A percentile compares a stretch with the other conserved stretches of the same genome.
These are phyloP conservation scores for Malania oleifera DNA, from an alignment of 164 flowering plant species.

Conservation along the genomic window DNA sequence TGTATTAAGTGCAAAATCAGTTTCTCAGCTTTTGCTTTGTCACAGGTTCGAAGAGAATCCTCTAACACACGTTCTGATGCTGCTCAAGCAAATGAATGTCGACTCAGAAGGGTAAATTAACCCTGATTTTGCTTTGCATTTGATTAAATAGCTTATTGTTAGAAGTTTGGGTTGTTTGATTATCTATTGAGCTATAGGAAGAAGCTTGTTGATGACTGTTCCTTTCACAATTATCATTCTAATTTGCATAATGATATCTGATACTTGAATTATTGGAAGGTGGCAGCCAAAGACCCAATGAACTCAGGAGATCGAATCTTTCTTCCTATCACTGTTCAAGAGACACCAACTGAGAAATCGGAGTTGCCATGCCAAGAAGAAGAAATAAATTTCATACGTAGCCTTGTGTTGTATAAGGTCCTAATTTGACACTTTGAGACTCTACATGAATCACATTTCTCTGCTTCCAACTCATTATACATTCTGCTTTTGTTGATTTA, in stretches of 20 bases:
- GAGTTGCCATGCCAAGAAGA: slow-evolving; percentile 40
- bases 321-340: slow-evolving; percentile 64
- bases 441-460: not conserved
- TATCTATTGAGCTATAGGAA: no score
- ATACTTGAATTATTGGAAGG: slow-evolving; percentile 34
- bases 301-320: slow-evolving; percentile 62
- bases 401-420: slow-evolving; percentile 84
- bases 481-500: slow-evolving; percentile 21
- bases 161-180: not conserved
- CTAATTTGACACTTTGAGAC: slow-evolving; percentile 9
- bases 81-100: slow-evolving; percentile 23
- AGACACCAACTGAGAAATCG: slow-evolving; percentile 26
- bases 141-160: not conserved
- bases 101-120: slow-evolving; percentile 57
- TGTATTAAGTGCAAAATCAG: not conserved
- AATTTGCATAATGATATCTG: not conserved
- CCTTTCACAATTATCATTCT: not conserved
- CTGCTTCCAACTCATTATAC: slow-evolving; percentile 1
- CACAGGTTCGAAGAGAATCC: slow-evolving; percentile 70
- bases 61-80: slow-evolving; percentile 9
- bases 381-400: slow-evolving; percentile 50
- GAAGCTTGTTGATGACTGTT: no score
- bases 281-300: slow-evolving; percentile 73
- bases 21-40: slow-evolving; percentile 1
- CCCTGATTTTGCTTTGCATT: not conserved